These are phyloP conservation scores for Stephania yunnanensis DNA, from an alignment of 164 flowering plant genomes.

Conservation along the genomic window DNA sequence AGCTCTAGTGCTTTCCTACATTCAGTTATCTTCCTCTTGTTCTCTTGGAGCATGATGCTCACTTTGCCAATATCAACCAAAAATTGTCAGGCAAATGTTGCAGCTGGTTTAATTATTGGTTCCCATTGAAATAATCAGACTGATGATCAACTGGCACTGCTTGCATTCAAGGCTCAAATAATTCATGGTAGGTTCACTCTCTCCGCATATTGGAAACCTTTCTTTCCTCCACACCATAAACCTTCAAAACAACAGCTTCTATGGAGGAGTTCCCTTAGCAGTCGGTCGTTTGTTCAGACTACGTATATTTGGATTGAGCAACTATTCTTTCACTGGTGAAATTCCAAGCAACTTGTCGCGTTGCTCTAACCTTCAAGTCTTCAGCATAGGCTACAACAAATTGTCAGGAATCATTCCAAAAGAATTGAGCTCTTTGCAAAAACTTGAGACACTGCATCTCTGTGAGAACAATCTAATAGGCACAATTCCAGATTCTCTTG, in stretches of 20 bases:
- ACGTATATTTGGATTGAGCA: background rate
- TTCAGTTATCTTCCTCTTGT: no score
- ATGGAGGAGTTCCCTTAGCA: slow-evolving; percentile 10
- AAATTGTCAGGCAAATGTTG: no score
- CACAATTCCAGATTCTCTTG: background rate
- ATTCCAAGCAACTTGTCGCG: slow-evolving; percentile 9
- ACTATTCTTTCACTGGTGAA: slow-evolving; percentile 10
- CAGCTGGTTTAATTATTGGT: no score
- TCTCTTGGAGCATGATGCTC: no score
- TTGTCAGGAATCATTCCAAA: slow-evolving; percentile 12
- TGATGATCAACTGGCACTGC: slow-evolving; percentile 11
- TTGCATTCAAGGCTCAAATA: slow-evolving; percentile 6
- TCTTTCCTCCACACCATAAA: slow-evolving; percentile 5
- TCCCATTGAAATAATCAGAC: slow-evolving; percentile 11
- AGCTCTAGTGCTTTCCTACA: no score
- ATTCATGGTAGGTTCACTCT: background rate
- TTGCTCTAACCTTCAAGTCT: background rate
- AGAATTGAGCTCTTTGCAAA: slow-evolving; percentile 6
- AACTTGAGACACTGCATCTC: background rate
- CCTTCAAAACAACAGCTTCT: slow-evolving; percentile 7
- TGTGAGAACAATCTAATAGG: background rate
- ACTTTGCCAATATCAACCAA: no score
- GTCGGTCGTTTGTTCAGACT: slow-evolving; percentile 12
- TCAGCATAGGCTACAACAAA: background rate
- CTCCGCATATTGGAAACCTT: slow-evolving; percentile 14